phyloP scores from a whole-genome alignment of 2,329 filamentous ascomycete genomes.

The Rhynchosporium graminicola region DNA sequence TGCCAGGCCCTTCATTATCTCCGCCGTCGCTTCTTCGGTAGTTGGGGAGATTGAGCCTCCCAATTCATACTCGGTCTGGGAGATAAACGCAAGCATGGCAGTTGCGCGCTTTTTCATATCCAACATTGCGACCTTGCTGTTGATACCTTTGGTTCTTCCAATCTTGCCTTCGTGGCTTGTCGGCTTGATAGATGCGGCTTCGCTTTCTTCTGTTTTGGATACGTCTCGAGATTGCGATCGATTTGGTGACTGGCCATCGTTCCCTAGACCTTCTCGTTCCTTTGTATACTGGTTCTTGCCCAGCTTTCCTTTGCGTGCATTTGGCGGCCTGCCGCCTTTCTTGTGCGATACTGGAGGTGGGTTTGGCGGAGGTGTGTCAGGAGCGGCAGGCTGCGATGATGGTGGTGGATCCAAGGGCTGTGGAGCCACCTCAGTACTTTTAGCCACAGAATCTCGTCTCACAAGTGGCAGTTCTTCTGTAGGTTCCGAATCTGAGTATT shows the following conservation, averaged over 20 bases:
- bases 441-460: slow-evolving; percentile 40
- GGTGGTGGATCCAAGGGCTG: slow-evolving; percentile 44
- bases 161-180: slow-evolving; percentile 42
- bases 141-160: slow-evolving; percentile 40
- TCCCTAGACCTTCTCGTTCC: slow-evolving; percentile 61
- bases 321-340: slow-evolving; percentile 62
- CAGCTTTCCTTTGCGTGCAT: slow-evolving; percentile 65
- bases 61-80: slow-evolving; percentile 83
- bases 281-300: slow-evolving; percentile 83
- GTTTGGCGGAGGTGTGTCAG: slow-evolving; percentile 50
- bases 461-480: slow-evolving; percentile 66
- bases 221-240: slow-evolving; percentile 52
- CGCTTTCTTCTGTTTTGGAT: slow-evolving; percentile 48
- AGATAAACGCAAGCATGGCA: slow-evolving; percentile 86
- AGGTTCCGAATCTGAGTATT: slow-evolving; percentile 65
- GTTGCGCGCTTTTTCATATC: slow-evolving; percentile 86
- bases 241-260: slow-evolving; percentile 55
- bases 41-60: slow-evolving; percentile 54
- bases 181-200: slow-evolving; percentile 45
- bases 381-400: slow-evolving; percentile 47
- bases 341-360: slow-evolving; percentile 54
- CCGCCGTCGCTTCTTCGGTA: slow-evolving; percentile 43
- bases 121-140: slow-evolving; percentile 73
- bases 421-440: slow-evolving; percentile 34
- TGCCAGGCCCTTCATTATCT: slow-evolving; percentile 41